These are phyloP conservation scores for Kurtzmaniella quercitrusa DNA, from an alignment of 1,139 yeast species.

Conservation along the genomic window DNA sequence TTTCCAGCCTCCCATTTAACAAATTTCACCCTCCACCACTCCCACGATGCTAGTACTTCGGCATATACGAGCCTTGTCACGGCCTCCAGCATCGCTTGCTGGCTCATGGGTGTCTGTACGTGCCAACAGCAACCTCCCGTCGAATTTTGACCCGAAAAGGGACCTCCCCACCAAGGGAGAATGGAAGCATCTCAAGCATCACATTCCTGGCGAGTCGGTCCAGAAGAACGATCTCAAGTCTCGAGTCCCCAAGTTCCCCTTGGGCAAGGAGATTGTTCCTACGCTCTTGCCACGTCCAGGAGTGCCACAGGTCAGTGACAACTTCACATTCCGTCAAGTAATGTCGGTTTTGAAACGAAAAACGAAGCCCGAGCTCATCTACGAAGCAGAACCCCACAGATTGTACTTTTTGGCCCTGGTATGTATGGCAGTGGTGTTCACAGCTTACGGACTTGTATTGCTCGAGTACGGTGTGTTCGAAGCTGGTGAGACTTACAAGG, in stretches of 20 bases:
- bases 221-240: slow-evolving; percentile 47
- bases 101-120: slow-evolving; percentile 9
- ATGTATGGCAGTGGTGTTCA: slow-evolving; percentile 63
- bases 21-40: not conserved
- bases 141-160: slow-evolving; percentile 20
- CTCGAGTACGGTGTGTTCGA: slow-evolving; percentile 56
- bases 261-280: slow-evolving; percentile 63
- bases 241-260: slow-evolving; percentile 60
- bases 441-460: slow-evolving; percentile 62
- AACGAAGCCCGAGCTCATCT: slow-evolving; percentile 65
- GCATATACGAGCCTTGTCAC: not conserved
- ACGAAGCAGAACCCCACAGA: slow-evolving; percentile 81
- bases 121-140: slow-evolving; percentile 27
- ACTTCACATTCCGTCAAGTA: slow-evolving; percentile 58
- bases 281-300: slow-evolving; percentile 70
- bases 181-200: slow-evolving; percentile 43
- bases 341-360: slow-evolving; percentile 54
- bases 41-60: not conserved
- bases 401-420: slow-evolving; percentile 68
- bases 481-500: slow-evolving; percentile 54
- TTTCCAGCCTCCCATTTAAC: not conserved
- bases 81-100: not conserved
- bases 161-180: slow-evolving; percentile 34
- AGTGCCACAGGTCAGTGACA: slow-evolving; percentile 63
- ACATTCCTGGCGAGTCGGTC: slow-evolving; percentile 58